Conservation (phyloP, 192 early-diverging fungal genomes). For the Phlyctochytrium arcticum region DNA sequence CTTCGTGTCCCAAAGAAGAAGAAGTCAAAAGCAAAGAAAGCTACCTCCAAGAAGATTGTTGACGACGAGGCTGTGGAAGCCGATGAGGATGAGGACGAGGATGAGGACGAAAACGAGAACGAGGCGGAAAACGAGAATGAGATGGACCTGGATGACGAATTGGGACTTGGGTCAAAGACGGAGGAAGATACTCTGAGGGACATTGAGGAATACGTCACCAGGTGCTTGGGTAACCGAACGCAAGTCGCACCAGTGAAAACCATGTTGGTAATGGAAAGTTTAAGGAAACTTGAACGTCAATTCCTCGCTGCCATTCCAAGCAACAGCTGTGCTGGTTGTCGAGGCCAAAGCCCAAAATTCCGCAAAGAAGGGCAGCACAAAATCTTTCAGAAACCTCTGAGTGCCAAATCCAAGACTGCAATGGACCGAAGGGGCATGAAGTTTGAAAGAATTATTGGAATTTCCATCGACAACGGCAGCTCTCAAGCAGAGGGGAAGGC, state of each 20-base stretch:
- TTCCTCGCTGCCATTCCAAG: slow-evolving; percentile 42
- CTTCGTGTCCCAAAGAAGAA: background rate
- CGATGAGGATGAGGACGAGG: slow-evolving; percentile 34
- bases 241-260: slow-evolving; percentile 27
- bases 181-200: slow-evolving; percentile 60
- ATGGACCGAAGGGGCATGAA: slow-evolving; percentile 60
- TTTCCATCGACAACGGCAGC: background rate
- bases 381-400: slow-evolving; percentile 74
- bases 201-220: slow-evolving; percentile 60
- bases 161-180: slow-evolving; percentile 35
- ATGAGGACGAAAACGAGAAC: slow-evolving; percentile 32
- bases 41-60: slow-evolving; percentile 18
- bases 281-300: slow-evolving; percentile 45
- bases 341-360: slow-evolving; percentile 59
- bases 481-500: too few relatives aligned
- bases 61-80: slow-evolving; percentile 32
- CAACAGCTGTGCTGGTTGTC: slow-evolving; percentile 41
- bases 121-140: slow-evolving; percentile 37
- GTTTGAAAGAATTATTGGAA: slow-evolving; percentile 24
- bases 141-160: slow-evolving; percentile 38
- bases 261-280: slow-evolving; percentile 41
- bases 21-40: slow-evolving; percentile 16
- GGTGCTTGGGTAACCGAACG: slow-evolving; percentile 26
- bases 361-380: slow-evolving; percentile 79
- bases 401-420: slow-evolving; percentile 53